Evolutionary conservation across 805 yeast genomes (phyloP), one percentile per base, ranked within the genome.

Genomic region (Candida gorgasii): DNA sequence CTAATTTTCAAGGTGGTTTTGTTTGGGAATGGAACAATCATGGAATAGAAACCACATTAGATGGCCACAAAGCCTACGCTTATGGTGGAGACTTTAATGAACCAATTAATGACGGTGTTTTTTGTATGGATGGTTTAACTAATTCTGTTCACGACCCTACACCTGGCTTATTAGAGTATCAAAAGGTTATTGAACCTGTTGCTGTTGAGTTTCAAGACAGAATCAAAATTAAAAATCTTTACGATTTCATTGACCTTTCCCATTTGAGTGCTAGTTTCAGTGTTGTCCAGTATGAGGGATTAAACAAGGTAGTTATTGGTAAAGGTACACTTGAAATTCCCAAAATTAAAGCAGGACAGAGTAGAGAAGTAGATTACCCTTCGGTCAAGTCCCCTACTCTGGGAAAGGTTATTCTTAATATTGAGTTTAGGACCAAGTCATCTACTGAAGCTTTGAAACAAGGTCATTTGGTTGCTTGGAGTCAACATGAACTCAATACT

Each of bases 11-110:
- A 43, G 72, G 72, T 14, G 72, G 72, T 6, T 65, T 62, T 46
- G 51, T 65, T 6, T 65, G 72, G 72, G 72, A 65, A 45, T 65
- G 72, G 72, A 62, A 62, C 9, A 63, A 63, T 44, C 72, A 65
- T 47, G 72, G 72, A 5, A 34, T 65, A 7, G 47, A 46, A 17
- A 47, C 44, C n/a, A 15, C 15, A 11, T 7, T 18, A 13, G 30
- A 45, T 39, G 51, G 46, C 4, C 22, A 36, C 20, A 32, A 12
- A 5, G 42, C 37, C 8, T 62, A 55, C 36, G 61, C 53, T 15
- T 63, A 61, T 40, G 69, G 72, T 5, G 72, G 72, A 16, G 70
- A 65, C 38, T 65, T 64, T 38, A 63, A 59, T n/a, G 72, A 65
- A 32, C 47, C 49, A 32, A 58, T 64, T 7, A 54, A 65, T 46